phyloP scores from a whole-genome alignment of 768 basidiomycete species.

The Neoboletus subvelutipes region DNA sequence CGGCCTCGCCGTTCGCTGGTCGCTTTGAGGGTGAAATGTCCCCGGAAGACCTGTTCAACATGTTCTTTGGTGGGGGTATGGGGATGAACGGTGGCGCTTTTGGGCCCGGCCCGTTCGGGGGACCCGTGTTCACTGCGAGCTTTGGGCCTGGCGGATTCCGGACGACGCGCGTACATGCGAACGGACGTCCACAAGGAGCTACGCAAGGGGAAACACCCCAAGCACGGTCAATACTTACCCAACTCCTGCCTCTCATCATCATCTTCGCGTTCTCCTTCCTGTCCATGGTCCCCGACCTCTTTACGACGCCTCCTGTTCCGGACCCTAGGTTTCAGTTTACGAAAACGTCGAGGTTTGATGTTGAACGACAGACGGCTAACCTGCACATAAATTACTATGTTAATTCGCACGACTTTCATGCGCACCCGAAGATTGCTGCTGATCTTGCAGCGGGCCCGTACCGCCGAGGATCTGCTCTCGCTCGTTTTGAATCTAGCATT shows the following conservation, averaged over 20 bases:
- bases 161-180: constrained; percentile 53
- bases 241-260: constrained; percentile 82
- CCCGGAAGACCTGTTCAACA: constrained; percentile 96
- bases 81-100: constrained; percentile 44
- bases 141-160: constrained; percentile 87
- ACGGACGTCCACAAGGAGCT: constrained; percentile 36
- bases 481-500: constrained; percentile 70
- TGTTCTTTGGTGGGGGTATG: constrained; percentile 86
- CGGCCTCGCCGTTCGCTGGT: constrained; percentile 47
- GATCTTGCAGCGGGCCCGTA: constrained; percentile 54
- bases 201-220: constrained; percentile 43
- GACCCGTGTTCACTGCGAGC: constrained; percentile 67
- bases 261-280: constrained; percentile 83
- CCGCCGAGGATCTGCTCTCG: constrained; percentile 37
- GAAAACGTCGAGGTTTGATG: constrained; percentile 56
- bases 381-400: constrained; percentile 84
- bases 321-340: constrained; percentile 81
- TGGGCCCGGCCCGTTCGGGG: constrained; percentile 50
- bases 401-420: constrained; percentile 69
- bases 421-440: constrained; percentile 73
- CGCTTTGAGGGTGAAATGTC: constrained; percentile 83
- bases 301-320: constrained; percentile 62
- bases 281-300: constrained; percentile 75
- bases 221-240: constrained; percentile 60
- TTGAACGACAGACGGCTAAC: constrained; percentile 68